Conservation (phyloP, 2,329 filamentous ascomycete species). For the Curvularia verruculosa region DNA sequence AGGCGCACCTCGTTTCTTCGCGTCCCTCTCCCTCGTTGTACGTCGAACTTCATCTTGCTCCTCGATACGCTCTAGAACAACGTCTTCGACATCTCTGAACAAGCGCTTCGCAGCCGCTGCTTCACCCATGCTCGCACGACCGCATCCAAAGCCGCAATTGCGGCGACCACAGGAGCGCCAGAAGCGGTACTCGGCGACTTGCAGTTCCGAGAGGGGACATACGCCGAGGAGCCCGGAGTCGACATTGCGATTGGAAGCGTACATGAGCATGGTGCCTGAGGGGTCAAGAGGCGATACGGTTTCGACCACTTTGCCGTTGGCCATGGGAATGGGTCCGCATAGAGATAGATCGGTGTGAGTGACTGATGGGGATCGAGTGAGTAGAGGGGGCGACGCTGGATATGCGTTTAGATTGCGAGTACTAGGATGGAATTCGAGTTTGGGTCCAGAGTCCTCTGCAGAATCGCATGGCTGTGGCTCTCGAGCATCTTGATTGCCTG, state of each 20-base stretch:
- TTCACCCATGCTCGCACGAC: slow-evolving; percentile 35
- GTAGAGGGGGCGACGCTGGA: slow-evolving; percentile 2
- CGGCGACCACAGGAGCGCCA: slow-evolving; percentile 44
- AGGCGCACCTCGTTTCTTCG: background rate
- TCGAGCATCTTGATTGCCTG: slow-evolving; percentile 25
- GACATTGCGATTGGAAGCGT: slow-evolving; percentile 38
- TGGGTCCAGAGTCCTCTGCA: background rate
- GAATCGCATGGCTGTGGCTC: slow-evolving; percentile 10
- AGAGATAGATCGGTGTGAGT: background rate
- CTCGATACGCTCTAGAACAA: slow-evolving; percentile 5
- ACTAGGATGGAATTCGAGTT: slow-evolving; percentile 2
- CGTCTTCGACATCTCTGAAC: slow-evolving; percentile 34
- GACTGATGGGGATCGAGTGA: background rate
- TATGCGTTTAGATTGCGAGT: slow-evolving; percentile 5
- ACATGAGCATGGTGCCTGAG: slow-evolving; percentile 37
- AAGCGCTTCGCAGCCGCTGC: slow-evolving; percentile 37
- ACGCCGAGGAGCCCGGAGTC: slow-evolving; percentile 40
- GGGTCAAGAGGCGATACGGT: slow-evolving; percentile 34
- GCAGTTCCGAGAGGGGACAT: slow-evolving; percentile 35
- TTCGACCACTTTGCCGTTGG: slow-evolving; percentile 38
- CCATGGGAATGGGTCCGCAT: slow-evolving; percentile 29
- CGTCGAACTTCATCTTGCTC: background rate
- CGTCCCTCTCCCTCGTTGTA: background rate
- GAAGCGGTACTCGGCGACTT: slow-evolving; percentile 47
- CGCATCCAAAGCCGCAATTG: slow-evolving; percentile 43